These are phyloP conservation scores for Eutreptiella sp. DNA, from an alignment of 208 protist genomes.

Conservation along the genomic window DNA sequence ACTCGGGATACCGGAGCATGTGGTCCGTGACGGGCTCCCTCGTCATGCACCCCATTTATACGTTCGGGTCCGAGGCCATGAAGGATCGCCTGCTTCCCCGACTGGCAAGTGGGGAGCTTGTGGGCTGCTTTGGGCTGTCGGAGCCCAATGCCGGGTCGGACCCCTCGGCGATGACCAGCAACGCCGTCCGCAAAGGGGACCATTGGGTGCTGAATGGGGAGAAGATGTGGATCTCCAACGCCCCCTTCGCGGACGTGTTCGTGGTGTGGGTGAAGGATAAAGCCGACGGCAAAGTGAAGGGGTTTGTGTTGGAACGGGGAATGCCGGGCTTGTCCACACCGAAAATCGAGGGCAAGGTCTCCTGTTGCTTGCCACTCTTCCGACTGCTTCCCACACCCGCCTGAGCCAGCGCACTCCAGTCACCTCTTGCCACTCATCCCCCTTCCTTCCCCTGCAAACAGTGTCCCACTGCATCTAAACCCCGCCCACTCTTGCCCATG, in stretches of 20 bases:
- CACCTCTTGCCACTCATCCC: too few species aligned
- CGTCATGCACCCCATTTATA: slow-evolving; percentile 83
- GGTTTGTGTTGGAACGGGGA: slow-evolving; percentile 79
- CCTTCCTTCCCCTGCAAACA: too few species aligned
- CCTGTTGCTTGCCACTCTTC: too few species aligned
- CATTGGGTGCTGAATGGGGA: slow-evolving; percentile 68
- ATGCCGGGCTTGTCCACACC: slow-evolving; percentile 69
- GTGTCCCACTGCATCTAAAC: too few species aligned
- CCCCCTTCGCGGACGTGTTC: slow-evolving; percentile 83
- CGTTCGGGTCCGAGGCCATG: slow-evolving; percentile 67
- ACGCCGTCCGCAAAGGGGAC: slow-evolving; percentile 40
- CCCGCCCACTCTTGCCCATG: too few species aligned
- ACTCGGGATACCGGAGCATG: slow-evolving; percentile 76
- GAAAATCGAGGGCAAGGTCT: slow-evolving; percentile 82
- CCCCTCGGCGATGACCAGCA: slow-evolving; percentile 71
- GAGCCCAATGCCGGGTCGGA: slow-evolving; percentile 85
- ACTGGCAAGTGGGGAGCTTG: slow-evolving; percentile 58
- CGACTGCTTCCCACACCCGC: too few species aligned
- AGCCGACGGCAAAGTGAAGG: slow-evolving; percentile 57
- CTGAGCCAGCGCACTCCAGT: too few species aligned
- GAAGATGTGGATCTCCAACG: slow-evolving; percentile 87
- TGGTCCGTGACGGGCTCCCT: slow-evolving; percentile 83
- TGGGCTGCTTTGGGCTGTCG: slow-evolving; percentile 84
- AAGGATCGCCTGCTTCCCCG: slow-evolving; percentile 54
- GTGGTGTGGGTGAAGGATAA: slow-evolving; percentile 81